Evolutionary conservation across 306 rosid species (phyloP), one percentile per base, ranked within the genome.

Genomic region (Dryas octopetala): DNA sequence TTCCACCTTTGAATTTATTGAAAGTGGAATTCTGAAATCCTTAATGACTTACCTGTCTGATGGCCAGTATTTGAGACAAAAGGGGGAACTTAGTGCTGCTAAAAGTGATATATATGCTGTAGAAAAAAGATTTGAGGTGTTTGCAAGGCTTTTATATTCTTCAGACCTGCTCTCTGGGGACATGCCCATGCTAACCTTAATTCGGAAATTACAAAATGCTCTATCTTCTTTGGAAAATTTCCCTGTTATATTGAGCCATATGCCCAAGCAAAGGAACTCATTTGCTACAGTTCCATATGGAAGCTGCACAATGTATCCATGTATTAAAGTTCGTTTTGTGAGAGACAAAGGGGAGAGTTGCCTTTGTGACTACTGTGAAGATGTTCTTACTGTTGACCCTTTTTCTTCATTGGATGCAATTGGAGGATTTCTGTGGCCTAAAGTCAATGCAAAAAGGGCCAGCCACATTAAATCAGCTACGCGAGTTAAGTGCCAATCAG

Each of bases 1-100:
- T 81, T 96, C 99, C 70, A 96, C 99, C 64, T 96, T 96, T 85
- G 99, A 96, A 72, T 96, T 96, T 76, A 82, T 90, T 71, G 99
- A 96, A 81, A 92, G 98, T 84, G 98, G 98, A 80, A 82, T 96
- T 47, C 89, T 88, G 70, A 91, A 87, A 77, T 88, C 99, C 55
- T 85, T 95, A 62, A 81, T 83, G 62, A 92, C 83, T 61, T 92
- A 75, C 85, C 79, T 96, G 81, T 89, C 96, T 52, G 80, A 73
- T 83, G 92, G 92, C 32, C 92, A 71, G 80, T 83, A 76, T 86
- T 72, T 68, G 82, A 82, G 64, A 71, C 79, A 78, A 74, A 87
- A 84, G 58, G 78, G 70, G 70, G 80, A 75, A 66, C 68, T 68
- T 57, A 81, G 79, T 19, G 76, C 78, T 70, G 80, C 72, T 45